These are phyloP conservation scores for Mortierella sp. DNA, from an alignment of 371 early-diverging fungal species.

Conservation along the genomic window DNA sequence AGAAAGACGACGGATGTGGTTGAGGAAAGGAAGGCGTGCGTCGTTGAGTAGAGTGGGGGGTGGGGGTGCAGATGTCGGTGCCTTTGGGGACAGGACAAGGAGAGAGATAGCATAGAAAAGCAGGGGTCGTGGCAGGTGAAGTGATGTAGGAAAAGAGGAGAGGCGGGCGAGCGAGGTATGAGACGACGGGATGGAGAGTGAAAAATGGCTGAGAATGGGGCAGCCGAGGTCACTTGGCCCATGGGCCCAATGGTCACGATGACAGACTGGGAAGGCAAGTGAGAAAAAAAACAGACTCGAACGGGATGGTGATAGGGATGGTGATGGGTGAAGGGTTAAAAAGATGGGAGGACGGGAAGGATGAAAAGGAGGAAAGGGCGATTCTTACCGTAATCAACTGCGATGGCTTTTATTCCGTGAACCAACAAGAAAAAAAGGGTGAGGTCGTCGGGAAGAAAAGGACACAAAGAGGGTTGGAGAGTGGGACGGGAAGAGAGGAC, in stretches of 20 bases:
- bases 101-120: background rate
- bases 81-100: background rate
- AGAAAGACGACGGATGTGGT: background rate
- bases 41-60: background rate
- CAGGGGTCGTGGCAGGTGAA: background rate
- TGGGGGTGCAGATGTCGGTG: background rate
- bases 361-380: background rate
- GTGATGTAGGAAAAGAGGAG: background rate
- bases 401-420: background rate
- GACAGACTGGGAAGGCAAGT: background rate
- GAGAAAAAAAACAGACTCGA: background rate
- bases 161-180: no score
- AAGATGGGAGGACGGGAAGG: background rate
- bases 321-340: background rate
- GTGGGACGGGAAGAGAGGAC: background rate
- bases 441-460: no score
- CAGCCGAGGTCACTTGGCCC: background rate
- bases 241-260: background rate
- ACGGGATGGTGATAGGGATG: background rate
- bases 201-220: background rate
- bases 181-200: no score
- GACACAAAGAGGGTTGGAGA: background rate
- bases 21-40: background rate
- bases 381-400: slow-evolving; percentile 2
- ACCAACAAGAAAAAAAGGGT: background rate